phyloP scores from a whole-genome alignment of 2,329 filamentous ascomycete genomes.

The Capronia epimyces region DNA sequence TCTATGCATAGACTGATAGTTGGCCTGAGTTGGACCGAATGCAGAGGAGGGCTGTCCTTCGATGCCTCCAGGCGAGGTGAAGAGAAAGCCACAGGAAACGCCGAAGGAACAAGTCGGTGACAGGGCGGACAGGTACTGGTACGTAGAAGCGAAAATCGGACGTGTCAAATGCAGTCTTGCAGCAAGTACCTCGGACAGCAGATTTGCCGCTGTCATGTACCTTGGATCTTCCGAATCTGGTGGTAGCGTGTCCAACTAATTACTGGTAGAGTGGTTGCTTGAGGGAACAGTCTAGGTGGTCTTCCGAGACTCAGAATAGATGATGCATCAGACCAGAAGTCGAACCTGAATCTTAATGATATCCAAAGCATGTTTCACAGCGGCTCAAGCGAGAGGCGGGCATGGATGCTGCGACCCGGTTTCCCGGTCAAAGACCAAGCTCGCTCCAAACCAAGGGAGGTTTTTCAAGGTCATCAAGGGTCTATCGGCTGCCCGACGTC shows the following conservation, averaged over 20 bases:
- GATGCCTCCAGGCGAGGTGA: too few species aligned
- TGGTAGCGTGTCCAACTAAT: not conserved
- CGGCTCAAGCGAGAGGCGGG: constrained; percentile 3
- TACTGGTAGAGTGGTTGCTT: not conserved
- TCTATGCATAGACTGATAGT: too few species aligned
- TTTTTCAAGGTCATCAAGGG: not conserved
- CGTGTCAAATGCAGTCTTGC: constrained; percentile 2
- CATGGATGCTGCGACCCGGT: not conserved
- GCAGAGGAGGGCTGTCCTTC: too few species aligned
- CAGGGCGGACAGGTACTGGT: not conserved
- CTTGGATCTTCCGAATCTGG: constrained; percentile 12
- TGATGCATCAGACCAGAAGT: constrained; percentile 7
- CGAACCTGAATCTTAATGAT: not conserved
- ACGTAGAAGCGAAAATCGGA: not conserved
- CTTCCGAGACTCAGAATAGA: constrained; percentile 10
- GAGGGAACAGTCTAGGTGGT: not conserved
- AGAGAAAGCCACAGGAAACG: not conserved
- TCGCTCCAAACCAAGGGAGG: not conserved
- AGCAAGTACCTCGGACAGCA: constrained; percentile 11
- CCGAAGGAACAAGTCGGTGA: not conserved
- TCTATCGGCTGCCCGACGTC: not conserved
- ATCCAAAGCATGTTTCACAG: constrained; percentile 13
- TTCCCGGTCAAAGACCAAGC: not conserved
- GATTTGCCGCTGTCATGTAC: constrained; percentile 10
- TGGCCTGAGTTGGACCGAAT: too few species aligned